Evolutionary conservation across 1,284 basidiomycete species (phyloP).

Genomic region (Moniliella sp.): DNA sequence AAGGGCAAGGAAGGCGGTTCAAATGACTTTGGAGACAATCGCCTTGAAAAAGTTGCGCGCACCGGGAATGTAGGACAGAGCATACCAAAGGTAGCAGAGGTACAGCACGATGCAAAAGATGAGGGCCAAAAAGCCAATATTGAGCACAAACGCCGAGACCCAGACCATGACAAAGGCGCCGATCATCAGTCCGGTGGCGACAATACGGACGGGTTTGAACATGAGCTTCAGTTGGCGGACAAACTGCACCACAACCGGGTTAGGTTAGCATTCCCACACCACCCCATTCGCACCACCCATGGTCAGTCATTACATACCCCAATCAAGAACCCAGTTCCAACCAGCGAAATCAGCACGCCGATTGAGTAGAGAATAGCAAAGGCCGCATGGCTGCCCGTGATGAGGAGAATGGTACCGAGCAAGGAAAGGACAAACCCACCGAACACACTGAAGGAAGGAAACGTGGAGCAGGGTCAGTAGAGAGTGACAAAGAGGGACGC

Average conservation of each 20-base stretch:
- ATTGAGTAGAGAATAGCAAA: slow-evolving; percentile 68
- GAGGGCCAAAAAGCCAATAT: no score
- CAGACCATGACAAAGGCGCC: slow-evolving; percentile 31
- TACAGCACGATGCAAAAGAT: slow-evolving; percentile 21
- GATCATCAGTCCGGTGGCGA: slow-evolving; percentile 58
- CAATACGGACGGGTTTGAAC: slow-evolving; percentile 75
- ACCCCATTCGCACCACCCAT: no score
- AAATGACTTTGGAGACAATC: slow-evolving; percentile 15
- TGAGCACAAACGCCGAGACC: no score
- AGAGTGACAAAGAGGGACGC: no score
- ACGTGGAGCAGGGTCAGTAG: no score
- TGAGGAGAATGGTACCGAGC: slow-evolving; percentile 55
- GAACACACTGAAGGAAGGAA: no score
- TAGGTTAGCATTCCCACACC: not conserved
- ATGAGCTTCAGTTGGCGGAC: slow-evolving; percentile 45
- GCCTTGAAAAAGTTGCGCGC: slow-evolving; percentile 7
- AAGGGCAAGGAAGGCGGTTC: no score
- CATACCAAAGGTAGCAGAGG: slow-evolving; percentile 10
- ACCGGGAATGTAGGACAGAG: slow-evolving; percentile 4
- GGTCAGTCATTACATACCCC: no score
- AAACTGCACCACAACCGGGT: not conserved
- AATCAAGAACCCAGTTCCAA: slow-evolving; percentile 39
- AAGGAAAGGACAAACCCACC: slow-evolving; percentile 43
- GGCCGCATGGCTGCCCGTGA: slow-evolving; percentile 47
- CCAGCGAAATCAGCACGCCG: slow-evolving; percentile 58